Conservation (phyloP, 352 stramenopile genomes). For the Globisporangium heterothallicum region DNA sequence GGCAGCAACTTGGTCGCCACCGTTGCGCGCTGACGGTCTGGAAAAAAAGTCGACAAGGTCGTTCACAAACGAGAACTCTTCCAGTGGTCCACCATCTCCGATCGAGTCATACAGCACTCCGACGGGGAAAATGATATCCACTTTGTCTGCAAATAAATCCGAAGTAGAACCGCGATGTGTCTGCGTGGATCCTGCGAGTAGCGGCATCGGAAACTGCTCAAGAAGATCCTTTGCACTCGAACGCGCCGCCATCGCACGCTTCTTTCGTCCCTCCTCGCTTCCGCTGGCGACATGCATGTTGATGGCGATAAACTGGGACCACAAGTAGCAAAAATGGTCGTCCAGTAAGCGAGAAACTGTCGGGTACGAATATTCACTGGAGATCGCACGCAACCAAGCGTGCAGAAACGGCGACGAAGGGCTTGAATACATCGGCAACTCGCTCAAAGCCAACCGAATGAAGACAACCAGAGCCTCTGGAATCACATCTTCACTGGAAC, state of each 20-base stretch:
- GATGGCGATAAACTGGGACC: slow-evolving; percentile 24
- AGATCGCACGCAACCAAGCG: slow-evolving; percentile 41
- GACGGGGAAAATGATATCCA: slow-evolving; percentile 49
- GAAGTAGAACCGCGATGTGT: neutral
- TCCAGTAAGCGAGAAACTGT: slow-evolving; percentile 37
- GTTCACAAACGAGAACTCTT: slow-evolving; percentile 31
- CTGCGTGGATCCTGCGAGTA: slow-evolving; percentile 3
- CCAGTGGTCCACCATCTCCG: neutral
- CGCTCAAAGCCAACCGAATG: slow-evolving; percentile 36
- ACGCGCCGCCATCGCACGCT: neutral
- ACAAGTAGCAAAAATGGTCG: slow-evolving; percentile 65
- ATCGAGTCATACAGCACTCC: slow-evolving; percentile 41
- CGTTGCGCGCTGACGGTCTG: neutral
- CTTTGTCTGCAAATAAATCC: slow-evolving; percentile 21
- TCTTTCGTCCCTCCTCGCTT: slow-evolving; percentile 9
- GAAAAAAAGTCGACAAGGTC: slow-evolving; percentile 18
- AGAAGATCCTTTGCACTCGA: slow-evolving; percentile 25
- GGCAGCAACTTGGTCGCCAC: neutral
- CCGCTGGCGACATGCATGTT: slow-evolving; percentile 9
- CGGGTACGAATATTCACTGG: slow-evolving; percentile 41
- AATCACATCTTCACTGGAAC: slow-evolving; percentile 49
- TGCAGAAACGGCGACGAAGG: slow-evolving; percentile 29
- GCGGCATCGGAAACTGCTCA: slow-evolving; percentile 29
- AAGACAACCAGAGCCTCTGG: slow-evolving; percentile 47
- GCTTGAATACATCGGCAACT: slow-evolving; percentile 29